phyloP scores from a whole-genome alignment of 345 rosid species.

The Melastoma malabathricum region DNA sequence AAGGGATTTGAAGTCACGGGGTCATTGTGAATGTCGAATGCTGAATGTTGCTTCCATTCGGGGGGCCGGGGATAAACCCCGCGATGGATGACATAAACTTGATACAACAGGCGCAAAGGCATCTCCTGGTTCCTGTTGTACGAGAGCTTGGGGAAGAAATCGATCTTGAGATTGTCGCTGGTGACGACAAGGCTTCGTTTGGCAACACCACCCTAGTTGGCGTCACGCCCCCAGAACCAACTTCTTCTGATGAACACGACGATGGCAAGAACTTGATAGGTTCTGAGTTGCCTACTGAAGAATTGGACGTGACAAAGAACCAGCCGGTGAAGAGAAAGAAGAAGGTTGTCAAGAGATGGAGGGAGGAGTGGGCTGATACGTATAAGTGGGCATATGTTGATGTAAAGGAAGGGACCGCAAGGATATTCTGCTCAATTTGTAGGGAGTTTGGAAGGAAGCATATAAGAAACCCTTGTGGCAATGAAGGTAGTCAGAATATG shows the following conservation, averaged over 20 bases:
- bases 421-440: constrained; percentile 96
- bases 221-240: constrained; percentile 40
- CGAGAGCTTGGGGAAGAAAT: constrained; percentile 94
- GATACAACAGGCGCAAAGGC: constrained; percentile 95
- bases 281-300: constrained; percentile 55
- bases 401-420: constrained; percentile 89
- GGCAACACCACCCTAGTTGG: constrained; percentile 59
- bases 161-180: constrained; percentile 93
- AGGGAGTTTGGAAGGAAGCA: constrained; percentile 97
- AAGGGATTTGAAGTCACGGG: constrained; percentile 6
- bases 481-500: constrained; percentile 99
- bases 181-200: constrained; percentile 81
- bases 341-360: constrained; percentile 96
- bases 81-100: constrained; percentile 92
- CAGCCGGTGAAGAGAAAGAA: constrained; percentile 79
- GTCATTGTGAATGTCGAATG: constrained; percentile 20
- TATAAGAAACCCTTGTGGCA: constrained; percentile 93
- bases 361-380: constrained; percentile 99
- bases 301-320: constrained; percentile 53
- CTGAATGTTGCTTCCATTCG: constrained; percentile 80
- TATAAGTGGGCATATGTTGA: constrained; percentile 99
- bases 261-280: constrained; percentile 67
- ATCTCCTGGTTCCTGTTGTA: constrained; percentile 79
- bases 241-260: constrained; percentile 69
- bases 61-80: constrained; percentile 83